Evolutionary conservation across 345 rosid species (phyloP).

Genomic region (Anacardium occidentale): DNA sequence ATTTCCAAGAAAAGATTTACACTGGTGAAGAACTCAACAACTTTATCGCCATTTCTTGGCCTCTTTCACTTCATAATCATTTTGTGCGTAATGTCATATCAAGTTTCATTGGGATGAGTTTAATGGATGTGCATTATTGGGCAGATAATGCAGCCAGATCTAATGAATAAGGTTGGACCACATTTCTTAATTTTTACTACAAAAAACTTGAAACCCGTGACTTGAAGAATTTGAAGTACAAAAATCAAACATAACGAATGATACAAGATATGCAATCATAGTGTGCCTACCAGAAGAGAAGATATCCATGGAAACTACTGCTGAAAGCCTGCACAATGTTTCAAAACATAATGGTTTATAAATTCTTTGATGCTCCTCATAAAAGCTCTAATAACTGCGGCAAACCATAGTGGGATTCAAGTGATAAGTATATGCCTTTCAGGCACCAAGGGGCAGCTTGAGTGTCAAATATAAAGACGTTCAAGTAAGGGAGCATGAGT

Average conservation of each 20-base stretch:
- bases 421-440: no score
- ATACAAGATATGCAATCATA: not conserved
- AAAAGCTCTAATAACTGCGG: constrained; percentile 8
- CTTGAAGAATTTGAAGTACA: not conserved
- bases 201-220: constrained; percentile 23
- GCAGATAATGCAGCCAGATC: constrained; percentile 1
- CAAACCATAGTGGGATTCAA: no score
- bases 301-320: not conserved
- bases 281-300: not conserved
- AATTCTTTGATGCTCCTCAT: not conserved
- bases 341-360: not conserved
- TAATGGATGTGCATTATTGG: not conserved
- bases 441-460: no score
- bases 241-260: no score
- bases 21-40: no score
- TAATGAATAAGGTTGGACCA: constrained; percentile 7
- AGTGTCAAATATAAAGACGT: no score
- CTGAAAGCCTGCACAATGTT: not conserved
- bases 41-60: no score
- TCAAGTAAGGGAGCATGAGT: no score
- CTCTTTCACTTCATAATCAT: not conserved
- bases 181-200: not conserved
- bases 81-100: not conserved
- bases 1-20: not conserved
- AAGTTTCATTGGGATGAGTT: not conserved